phyloP scores from a whole-genome alignment of 2,329 filamentous ascomycete genomes.

The Immersiporthe knoxdaviesiana region DNA sequence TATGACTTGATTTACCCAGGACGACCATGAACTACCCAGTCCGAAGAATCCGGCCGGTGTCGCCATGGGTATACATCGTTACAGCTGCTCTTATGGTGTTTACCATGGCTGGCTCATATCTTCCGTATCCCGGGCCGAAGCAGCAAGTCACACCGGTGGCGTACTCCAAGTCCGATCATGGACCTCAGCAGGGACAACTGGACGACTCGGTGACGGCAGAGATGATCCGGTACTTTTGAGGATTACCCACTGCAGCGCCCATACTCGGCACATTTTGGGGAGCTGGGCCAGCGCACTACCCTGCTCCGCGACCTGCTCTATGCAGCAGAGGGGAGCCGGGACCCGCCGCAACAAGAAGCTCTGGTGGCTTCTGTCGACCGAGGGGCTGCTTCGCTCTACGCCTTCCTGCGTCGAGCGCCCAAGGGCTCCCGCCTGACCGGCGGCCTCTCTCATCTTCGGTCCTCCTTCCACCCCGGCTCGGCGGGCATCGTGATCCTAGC shows the following conservation, averaged over 20 bases:
- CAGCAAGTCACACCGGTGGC: neutral
- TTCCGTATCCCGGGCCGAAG: neutral
- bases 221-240: conserved; percentile 34
- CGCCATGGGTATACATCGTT: neutral
- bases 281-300: conserved; percentile 38
- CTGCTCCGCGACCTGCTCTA: conserved; percentile 33
- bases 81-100: neutral
- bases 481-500: conserved; percentile 43
- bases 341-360: conserved; percentile 16
- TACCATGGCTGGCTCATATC: neutral
- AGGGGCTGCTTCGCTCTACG: conserved; percentile 33
- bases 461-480: conserved; percentile 31
- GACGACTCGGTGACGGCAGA: conserved; percentile 9
- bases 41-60: neutral
- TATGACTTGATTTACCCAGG: neutral
- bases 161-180: neutral
- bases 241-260: conserved; percentile 38
- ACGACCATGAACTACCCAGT: neutral
- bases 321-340: conserved; percentile 22
- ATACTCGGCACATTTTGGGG: conserved; percentile 39
- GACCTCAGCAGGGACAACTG: too few relatives aligned
- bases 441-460: conserved; percentile 32
- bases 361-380: conserved; percentile 28
- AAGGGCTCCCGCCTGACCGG: conserved; percentile 17
- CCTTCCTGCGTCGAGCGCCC: conserved; percentile 32